Conservation (phyloP, 169 alveolate genomes). For the Theileria luwenshuni region DNA sequence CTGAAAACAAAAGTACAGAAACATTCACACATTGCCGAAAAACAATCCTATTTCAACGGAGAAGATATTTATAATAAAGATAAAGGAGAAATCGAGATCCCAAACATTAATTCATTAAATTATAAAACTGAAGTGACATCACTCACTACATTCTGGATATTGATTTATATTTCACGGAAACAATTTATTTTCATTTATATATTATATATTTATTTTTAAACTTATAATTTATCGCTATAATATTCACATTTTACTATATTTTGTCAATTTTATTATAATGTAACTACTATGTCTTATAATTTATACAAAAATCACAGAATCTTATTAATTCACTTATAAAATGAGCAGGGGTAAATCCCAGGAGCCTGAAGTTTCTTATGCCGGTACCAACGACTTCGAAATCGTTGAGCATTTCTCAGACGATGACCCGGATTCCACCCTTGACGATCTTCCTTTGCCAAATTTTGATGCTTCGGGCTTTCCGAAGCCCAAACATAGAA, state of each 20-base stretch:
- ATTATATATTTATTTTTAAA: too few species aligned
- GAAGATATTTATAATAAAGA: too few species aligned
- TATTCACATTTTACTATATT: not conserved
- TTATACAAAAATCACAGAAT: not conserved
- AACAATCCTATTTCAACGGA: too few species aligned
- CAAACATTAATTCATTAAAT: too few species aligned
- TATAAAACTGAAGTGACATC: too few species aligned
- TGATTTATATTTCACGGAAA: too few species aligned
- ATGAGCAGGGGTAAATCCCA: constrained; percentile 14
- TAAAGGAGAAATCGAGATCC: too few species aligned
- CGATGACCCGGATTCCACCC: constrained; percentile 20
- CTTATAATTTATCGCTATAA: too few species aligned
- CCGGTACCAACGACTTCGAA: constrained; percentile 57
- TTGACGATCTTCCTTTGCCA: not conserved
- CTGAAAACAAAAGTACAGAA: too few species aligned
- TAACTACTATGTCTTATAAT: not conserved
- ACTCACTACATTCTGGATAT: too few species aligned
- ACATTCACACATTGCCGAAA: too few species aligned
- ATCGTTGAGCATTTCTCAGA: constrained; percentile 64
- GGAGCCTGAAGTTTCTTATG: constrained; percentile 2
- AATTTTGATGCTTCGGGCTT: constrained; percentile 17
- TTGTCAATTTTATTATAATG: constrained; percentile 1
- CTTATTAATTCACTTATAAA: not conserved
- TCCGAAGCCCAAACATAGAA: constrained; percentile 56
- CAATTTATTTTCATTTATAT: too few species aligned